Base-by-base conservation (phyloP, 78 protist genomes). In the Dictyostelium intermedium region DNA sequence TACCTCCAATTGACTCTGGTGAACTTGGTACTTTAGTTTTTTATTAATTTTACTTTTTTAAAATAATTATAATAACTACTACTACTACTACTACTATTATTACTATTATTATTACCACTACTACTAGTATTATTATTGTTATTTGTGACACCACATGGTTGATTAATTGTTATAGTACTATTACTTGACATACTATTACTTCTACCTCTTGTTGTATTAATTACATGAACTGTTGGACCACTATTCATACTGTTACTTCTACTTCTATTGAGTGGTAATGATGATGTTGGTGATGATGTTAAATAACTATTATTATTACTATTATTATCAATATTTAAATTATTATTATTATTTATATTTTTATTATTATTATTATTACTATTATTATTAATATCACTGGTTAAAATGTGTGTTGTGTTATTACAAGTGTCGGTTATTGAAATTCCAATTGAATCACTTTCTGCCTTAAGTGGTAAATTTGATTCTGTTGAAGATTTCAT, bases 221-320 rank as follows among this genome's bases (percentile, higher is more conserved):
- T 14, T 35, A 53, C 25, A 32, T 72, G 45, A 32, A 35, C 43
- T 72, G 45, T 16, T 72, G 79, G 34, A 13, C 79, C 79, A 72
- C 79, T 72, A 72, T 72, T 72, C 79, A 72, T 72, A 72, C 79
- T 72, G 18, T 72, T 72, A 72, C 79, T 72, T 72, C 79, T 72
- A 34, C 45, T 72, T 72, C 79, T 72, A 66, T 30, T 66, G 10
- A 27, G 32, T 66, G 74, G 34, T 66, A 66, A 66, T 66, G 74
- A 5, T 61, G 72, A 23, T 60, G 20, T 16, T 56, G 66, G 9
- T 63, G 25, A 50, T 39, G 43, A 39, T 39, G 43, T 39, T 53
- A 53, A 14, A 16, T 53, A 14, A 53, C 14, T 16, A 20, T 20
- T 53, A 14, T 14, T 53, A 16, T 53, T 16, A 16, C 23, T 20